Percentiles rank a stretch among this genome's conserved stretches.
phyloP scores from a whole-genome alignment of 805 yeast genomes.

The Priceomyces castillae region DNA sequence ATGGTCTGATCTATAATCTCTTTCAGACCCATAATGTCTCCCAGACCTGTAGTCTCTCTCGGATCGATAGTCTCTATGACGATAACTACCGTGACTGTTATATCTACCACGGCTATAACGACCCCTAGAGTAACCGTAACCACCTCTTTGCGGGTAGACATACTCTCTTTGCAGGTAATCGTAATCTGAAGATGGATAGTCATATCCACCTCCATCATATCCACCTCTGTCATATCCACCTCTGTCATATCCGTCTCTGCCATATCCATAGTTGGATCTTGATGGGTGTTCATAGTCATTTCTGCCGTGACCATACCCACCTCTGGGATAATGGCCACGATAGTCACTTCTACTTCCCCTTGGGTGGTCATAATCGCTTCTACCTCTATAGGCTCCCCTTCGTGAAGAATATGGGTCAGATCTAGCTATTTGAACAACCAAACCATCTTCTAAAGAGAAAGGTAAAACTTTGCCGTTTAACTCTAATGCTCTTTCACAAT shows the following conservation, averaged over 20 bases:
- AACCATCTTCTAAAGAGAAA: slow-evolving; percentile 38
- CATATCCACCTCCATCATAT: too few species aligned
- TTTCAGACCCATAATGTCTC: slow-evolving; percentile 1
- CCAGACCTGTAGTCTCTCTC: slow-evolving; percentile 16
- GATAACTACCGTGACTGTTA: too few species aligned
- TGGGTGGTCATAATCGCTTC: slow-evolving; percentile 29
- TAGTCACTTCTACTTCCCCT: slow-evolving; percentile 19
- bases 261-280: slow-evolving; percentile 11
- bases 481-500: slow-evolving; percentile 53
- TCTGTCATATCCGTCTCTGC: slow-evolving; percentile 12
- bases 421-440: slow-evolving; percentile 55
- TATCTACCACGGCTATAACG: slow-evolving; percentile 19
- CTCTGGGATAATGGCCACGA: slow-evolving; percentile 13
- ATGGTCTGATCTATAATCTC: slow-evolving; percentile 1
- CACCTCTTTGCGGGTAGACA: slow-evolving; percentile 12
- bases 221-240: slow-evolving; percentile 13
- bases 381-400: slow-evolving; percentile 28
- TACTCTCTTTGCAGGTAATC: too few species aligned
- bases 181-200: too few species aligned
- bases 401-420: slow-evolving; percentile 49
- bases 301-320: slow-evolving; percentile 9
- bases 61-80: slow-evolving; percentile 16
- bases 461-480: slow-evolving; percentile 46
- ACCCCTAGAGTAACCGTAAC: slow-evolving; percentile 17
- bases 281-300: slow-evolving; percentile 5